Evolutionary conservation across 129 eudicot species (phyloP), one percentile per base, ranked within the genome.

Genomic region (Ambrosia artemisiifolia): DNA sequence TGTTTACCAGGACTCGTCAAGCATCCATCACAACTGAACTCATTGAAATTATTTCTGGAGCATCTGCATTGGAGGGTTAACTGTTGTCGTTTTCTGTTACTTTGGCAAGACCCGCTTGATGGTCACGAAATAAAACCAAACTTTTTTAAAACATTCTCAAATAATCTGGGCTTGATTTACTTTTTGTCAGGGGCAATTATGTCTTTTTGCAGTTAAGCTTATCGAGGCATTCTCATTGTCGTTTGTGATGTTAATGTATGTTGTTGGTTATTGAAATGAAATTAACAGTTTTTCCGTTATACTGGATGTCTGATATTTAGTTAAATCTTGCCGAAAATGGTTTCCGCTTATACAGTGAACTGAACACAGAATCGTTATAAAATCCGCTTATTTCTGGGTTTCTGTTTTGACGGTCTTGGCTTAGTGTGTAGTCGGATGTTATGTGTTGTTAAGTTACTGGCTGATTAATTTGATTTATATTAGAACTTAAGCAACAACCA

Each of bases 1-100:
- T 80, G 47, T 54, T 32, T 44, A 40, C 9, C 88, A 92, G 98
- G 78, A 94, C 98, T 57, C 98, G 98, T 84, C 98, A 94, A 94
- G 98, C 98, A 72, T 82, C 96, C 4, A 94, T 94, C 83, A 94
- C 98, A 17, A 94, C 98, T 6, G 97, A 94, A 17, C 91, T 94
- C 63, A 85, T 64, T 35, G 98, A 90, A 77, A 94, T 94, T 79
- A 94, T 94, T 63, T 94, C 98, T 14, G 98, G 98, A 81, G 98
- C 98, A 69, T 88, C 98, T 49, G 98, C 98, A 10, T 68, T 94
- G 83, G 87, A 83, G 85, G 95, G 92, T 65, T 94, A 79, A 61
- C 75, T 78, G 46, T 42, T 42, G 56, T 30, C 46, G 65, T 53
- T 61, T 77, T 71, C 6, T 55, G 49, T 42, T 48, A 43, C 47